Evolutionary conservation across 2,329 filamentous ascomycete genomes (phyloP), one percentile per base, ranked within the genome.

Genomic region (Diatrype stigma): DNA sequence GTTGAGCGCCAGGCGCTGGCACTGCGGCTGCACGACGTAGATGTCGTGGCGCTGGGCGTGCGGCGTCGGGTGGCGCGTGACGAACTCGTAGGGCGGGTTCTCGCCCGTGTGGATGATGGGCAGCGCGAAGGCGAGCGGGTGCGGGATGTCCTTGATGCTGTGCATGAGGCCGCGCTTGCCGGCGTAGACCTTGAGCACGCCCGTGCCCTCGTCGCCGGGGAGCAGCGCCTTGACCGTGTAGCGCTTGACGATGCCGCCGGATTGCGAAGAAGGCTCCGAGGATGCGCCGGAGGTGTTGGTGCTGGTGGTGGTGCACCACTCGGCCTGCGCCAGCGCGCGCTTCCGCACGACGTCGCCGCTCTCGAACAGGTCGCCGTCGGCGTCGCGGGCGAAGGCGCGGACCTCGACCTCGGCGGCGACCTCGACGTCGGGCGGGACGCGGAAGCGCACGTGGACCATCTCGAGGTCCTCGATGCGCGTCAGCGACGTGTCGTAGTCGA

Each of bases 21-120:
- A 99, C 69, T 99, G 95, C 1, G 95, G 94, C 66, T 97, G 94
- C 42, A 92, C 89, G 56, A 99, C 89, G 69, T 99, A 99, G 52
- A 99, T 85, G 67, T 99, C 94, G 69, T 99, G 92, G 40, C 93
- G 84, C 65, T 96, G 91, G n/a, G 94, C 94, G 68, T 99, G 94
- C 8, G 94, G 94, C 2, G 94, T 99, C 7, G 95, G 95, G 67
- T 99, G 94, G 4, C 94, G 84, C 37, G 87, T 87, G 44, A 96
- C 80, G 69, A 97, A 99, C 52, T 96, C 90, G 69, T 96, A 99
- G 0, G 89, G 83, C 3, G 94, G 94, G 65, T 99, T 99, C 60
- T 93, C 88, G 53, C 94, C 94, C 0, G 84, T 87, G 69, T 99
- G 94, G 35, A 90, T 81, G 47, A 99, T 85, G 1, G 94, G 93